Base-by-base conservation (phyloP, 2,329 filamentous ascomycete genomes). In the Epichloe gansuensis region DNA sequence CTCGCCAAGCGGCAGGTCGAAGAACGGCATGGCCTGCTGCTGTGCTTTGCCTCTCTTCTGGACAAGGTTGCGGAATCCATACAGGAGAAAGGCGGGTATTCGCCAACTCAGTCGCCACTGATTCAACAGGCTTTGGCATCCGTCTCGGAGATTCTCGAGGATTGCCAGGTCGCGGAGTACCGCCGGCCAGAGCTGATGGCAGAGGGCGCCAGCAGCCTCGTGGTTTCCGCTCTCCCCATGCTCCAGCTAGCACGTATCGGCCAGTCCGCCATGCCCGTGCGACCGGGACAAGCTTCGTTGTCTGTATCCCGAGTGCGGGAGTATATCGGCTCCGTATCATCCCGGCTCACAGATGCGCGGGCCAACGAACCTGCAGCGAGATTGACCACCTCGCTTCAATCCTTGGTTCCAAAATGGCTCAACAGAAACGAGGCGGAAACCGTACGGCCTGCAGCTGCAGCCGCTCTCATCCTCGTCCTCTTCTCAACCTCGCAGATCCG, bases 1-100 rank as follows among this genome's bases (percentile, higher is more conserved):
- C 70, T 86, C 4, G 62, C 63, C 42, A 61, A 60, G 25, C 73
- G 83, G 35, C 81, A 88, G 60, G 77, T 83, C 2, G 84, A 88
- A 61, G 82, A 86, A 61, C 73, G 81, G 2, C 86, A 90, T 61
- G 86, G 86, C 0, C 66, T 88, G 4, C 61, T 87, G 0, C 65
- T 85, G 7, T 76, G 77, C 34, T 67, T 86, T n/a, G 77, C 83
- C 2, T 73, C 78, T 5, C 68, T 85, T 0, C 61, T 83, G 4
- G 74, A 82, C 50, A 64, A 65, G 5, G 59, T 78, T 11, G 72
- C 75, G 0, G 60, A 59, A 3, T 54, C 73, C 21, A 46, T 63
- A 4, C 52, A 49, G 4, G 21, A 54, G 21, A 13, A 62, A 11
- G 46, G 65, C 12, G 49, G 38, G 15, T 3, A 6, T 23, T 35